phyloP scores from a whole-genome alignment of 805 yeast species.

The Schizosaccharomyces cryophilus region DNA sequence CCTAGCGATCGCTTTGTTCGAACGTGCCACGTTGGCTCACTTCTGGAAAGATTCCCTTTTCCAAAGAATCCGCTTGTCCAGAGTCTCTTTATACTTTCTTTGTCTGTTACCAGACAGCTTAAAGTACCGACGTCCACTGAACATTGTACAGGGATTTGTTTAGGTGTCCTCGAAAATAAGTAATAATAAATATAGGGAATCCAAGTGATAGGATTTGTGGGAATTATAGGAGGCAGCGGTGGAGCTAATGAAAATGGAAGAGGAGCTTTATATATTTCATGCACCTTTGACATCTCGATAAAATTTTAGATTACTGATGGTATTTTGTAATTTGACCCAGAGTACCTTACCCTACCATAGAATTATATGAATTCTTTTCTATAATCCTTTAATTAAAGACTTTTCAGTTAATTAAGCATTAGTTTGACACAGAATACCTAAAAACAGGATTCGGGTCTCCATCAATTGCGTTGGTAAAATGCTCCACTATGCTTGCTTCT shows the following conservation, averaged over 20 bases:
- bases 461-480: neutral
- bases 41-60: conserved; percentile 66
- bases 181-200: conserved; percentile 18
- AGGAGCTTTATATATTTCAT: conserved; percentile 2
- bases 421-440: neutral
- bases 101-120: conserved; percentile 7
- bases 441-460: neutral
- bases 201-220: conserved; percentile 51
- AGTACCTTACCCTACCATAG: neutral
- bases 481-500: no score
- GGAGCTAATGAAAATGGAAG: conserved; percentile 6
- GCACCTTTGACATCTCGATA: neutral
- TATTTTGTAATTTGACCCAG: no score
- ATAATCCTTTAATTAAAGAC: neutral
- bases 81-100: conserved; percentile 26
- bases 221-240: conserved; percentile 27
- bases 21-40: conserved; percentile 78
- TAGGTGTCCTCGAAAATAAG: conserved; percentile 7
- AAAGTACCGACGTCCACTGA: conserved; percentile 3
- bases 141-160: conserved; percentile 8
- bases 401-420: neutral
- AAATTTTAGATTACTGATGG: neutral
- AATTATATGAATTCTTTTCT: neutral
- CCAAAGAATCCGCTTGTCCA: conserved; percentile 89
- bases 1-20: conserved; percentile 32